These are phyloP conservation scores for Ramaria rubella DNA, from an alignment of 768 basidiomycete genomes.

Conservation along the genomic window DNA sequence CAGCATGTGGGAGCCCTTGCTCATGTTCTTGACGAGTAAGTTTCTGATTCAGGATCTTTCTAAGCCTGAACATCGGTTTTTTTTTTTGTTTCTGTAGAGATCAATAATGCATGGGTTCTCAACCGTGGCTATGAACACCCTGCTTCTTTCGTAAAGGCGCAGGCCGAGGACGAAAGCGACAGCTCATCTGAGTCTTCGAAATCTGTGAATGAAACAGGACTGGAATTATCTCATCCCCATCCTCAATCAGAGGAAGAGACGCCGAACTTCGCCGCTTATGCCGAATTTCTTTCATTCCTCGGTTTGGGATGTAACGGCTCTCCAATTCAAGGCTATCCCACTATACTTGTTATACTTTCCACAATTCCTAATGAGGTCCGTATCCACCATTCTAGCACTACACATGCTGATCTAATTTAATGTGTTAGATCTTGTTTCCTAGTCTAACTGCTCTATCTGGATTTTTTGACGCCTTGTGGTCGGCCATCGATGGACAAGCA, in stretches of 20 bases:
- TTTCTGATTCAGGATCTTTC: slow-evolving; percentile 2
- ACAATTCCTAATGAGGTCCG: slow-evolving; percentile 68
- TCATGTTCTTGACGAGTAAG: slow-evolving; percentile 68
- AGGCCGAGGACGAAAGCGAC: slow-evolving; percentile 29
- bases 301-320: slow-evolving; percentile 72
- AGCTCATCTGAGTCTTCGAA: slow-evolving; percentile 11
- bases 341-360: slow-evolving; percentile 72
- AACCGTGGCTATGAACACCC: neutral
- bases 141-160: slow-evolving; percentile 28
- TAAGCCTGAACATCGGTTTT: neutral
- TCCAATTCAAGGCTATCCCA: slow-evolving; percentile 74
- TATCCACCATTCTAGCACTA: slow-evolving; percentile 20
- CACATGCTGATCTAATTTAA: neutral
- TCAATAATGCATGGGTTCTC: slow-evolving; percentile 60
- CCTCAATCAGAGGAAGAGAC: slow-evolving; percentile 8
- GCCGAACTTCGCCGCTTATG: slow-evolving; percentile 43
- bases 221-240: neutral
- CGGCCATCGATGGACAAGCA: slow-evolving; percentile 63
- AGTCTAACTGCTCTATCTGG: slow-evolving; percentile 31
- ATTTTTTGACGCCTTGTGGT: slow-evolving; percentile 78
- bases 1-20: slow-evolving; percentile 62
- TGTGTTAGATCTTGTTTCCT: neutral
- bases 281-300: slow-evolving; percentile 74
- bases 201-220: neutral
- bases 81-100: slow-evolving; percentile 36